Evolutionary conservation across 2,329 filamentous ascomycete genomes (phyloP), one percentile per base, ranked within the genome.

Genomic region (Calonectria leucothoes): DNA sequence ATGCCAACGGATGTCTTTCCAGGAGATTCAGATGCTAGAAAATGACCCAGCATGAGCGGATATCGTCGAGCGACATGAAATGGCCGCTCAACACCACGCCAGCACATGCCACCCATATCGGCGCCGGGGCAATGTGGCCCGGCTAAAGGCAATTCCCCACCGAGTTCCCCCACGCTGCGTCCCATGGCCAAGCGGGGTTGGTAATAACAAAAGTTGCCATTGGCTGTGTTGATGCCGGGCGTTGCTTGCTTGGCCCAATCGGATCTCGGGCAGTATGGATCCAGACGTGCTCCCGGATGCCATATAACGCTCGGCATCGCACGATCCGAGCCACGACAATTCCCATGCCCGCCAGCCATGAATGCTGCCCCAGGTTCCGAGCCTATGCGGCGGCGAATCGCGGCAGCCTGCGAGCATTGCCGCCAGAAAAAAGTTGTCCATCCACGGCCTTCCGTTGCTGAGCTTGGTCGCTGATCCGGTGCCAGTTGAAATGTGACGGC

Each of bases 401-500:
- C 39, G 10, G 39, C 59, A 23, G 59, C 59, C 27, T 64, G 59
- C 59, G 59, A 48, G 59, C 10, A 64, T 45, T 64, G 59, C 39
- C 59, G 59, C 59, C 59, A 64, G 37, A 64, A 64, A 64, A 64
- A 64, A 10, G 59, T 48, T 48, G 59, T 10, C 29, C 29, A 27
- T 10, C 29, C 29, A 27, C 20, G 59, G 4, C 12, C 8, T 33
- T 4, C 20, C 14, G n/a, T n/a, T 45, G 25, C 27, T 33, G 14
- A 25, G 15, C 23, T 35, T 15, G 4, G 25, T 45, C 39, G 59
- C 59, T 64, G 42, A 64, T 61, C n/a, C 59, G 15, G 29, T 29
- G 39, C 17, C 25, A 64, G 59, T 27, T 64, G 17, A 64, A 64
- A 64, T 64, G 59, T 15, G 59, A 64, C 59, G 59, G 59, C 35